These are phyloP conservation scores for Blastobotrys peoriensis DNA, from an alignment of 805 yeast species.

Conservation along the genomic window DNA sequence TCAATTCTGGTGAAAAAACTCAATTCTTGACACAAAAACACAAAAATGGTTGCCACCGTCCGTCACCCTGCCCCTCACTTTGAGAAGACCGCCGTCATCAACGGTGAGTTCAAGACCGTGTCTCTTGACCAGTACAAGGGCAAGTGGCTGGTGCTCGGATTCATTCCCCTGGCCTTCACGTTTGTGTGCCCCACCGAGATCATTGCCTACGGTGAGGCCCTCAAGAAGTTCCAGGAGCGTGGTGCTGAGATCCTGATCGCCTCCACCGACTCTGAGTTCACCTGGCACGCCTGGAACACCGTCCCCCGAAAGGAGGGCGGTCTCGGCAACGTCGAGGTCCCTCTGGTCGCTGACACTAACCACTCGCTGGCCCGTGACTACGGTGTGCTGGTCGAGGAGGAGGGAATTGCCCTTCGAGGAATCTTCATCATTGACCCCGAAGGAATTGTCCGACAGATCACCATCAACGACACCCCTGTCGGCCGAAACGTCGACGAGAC, in stretches of 20 bases:
- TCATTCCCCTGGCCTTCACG: slow-evolving; percentile 98
- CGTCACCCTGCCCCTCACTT: slow-evolving; percentile 96
- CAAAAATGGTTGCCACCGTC: slow-evolving; percentile 74
- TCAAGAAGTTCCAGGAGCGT: slow-evolving; percentile 78
- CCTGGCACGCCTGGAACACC: slow-evolving; percentile 97
- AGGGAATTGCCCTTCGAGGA: slow-evolving; percentile 96
- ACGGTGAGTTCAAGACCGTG: slow-evolving; percentile 93
- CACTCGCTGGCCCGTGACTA: slow-evolving; percentile 90
- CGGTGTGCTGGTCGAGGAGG: slow-evolving; percentile 96
- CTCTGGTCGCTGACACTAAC: slow-evolving; percentile 95
- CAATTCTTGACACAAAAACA: background rate
- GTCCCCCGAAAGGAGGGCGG: slow-evolving; percentile 97
- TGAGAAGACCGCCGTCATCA: slow-evolving; percentile 95
- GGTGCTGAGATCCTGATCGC: slow-evolving; percentile 89
- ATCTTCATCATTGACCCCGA: slow-evolving; percentile 96
- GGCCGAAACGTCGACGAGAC: slow-evolving; percentile 99
- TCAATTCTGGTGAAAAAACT: background rate
- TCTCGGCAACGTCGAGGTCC: slow-evolving; percentile 90
- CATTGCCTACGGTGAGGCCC: slow-evolving; percentile 96
- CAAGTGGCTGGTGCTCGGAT: slow-evolving; percentile 94
- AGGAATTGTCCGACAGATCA: slow-evolving; percentile 91
- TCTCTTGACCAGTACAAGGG: slow-evolving; percentile 94
- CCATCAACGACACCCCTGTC: slow-evolving; percentile 98
- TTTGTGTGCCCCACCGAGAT: slow-evolving; percentile 99
- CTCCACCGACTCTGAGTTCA: slow-evolving; percentile 97